Conservation (phyloP, 352 stramenopile genomes). For the Globisporangium emineosum region DNA sequence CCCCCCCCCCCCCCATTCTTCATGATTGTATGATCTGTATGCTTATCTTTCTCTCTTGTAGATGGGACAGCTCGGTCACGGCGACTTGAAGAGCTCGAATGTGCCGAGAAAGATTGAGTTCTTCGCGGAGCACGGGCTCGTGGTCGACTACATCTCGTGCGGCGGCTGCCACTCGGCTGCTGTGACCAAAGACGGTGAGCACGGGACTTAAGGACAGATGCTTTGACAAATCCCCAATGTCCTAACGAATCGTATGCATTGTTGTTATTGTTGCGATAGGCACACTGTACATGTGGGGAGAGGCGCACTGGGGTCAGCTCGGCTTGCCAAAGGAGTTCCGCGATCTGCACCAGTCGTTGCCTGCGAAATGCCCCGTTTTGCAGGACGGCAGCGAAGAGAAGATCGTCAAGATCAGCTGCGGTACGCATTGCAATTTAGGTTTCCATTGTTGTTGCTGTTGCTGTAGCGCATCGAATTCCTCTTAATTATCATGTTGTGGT, state of each 20-base stretch:
- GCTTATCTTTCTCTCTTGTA: conserved; percentile 15
- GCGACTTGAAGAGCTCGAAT: conserved; percentile 71
- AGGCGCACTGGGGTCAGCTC: conserved; percentile 80
- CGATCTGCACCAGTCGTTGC: conserved; percentile 57
- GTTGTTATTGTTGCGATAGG: conserved; percentile 19
- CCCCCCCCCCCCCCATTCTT: background rate
- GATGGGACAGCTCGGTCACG: conserved; percentile 80
- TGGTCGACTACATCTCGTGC: conserved; percentile 76
- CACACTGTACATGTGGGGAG: conserved; percentile 79
- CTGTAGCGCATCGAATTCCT: background rate
- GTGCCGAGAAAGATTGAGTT: conserved; percentile 57
- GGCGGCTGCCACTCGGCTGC: conserved; percentile 80
- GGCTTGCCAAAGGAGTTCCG: conserved; percentile 65
- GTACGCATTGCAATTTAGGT: conserved; percentile 21
- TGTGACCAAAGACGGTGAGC: conserved; percentile 60
- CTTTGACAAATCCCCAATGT: background rate
- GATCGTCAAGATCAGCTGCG: conserved; percentile 79
- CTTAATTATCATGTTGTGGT: background rate
- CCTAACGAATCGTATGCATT: background rate
- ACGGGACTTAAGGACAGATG: background rate
- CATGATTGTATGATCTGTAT: background rate
- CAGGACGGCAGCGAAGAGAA: conserved; percentile 42
- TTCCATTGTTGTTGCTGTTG: background rate
- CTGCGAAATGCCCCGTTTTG: conserved; percentile 59
- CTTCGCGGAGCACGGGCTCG: conserved; percentile 44